phyloP scores from a whole-genome alignment of 2,329 filamentous ascomycete genomes.

The Alternaria angustiovoidea region DNA sequence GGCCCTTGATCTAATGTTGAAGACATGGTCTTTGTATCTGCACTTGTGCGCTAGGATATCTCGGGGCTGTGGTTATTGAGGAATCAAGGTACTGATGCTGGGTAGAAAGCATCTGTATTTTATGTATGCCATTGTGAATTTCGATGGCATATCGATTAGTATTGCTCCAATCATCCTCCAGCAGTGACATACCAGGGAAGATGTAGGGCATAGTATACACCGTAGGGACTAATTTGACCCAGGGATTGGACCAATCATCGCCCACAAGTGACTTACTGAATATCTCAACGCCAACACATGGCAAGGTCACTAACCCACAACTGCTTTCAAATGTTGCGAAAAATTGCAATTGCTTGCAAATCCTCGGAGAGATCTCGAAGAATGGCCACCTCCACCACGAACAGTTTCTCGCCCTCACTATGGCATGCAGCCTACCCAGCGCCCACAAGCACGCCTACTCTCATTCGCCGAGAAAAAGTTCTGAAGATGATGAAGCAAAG shows the following conservation, averaged over 20 bases:
- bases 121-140: too few species aligned
- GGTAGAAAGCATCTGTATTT: background rate
- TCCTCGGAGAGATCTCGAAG: background rate
- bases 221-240: too few species aligned
- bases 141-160: background rate
- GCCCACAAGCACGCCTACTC: constrained; percentile 9
- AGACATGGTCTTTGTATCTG: background rate
- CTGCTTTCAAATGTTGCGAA: background rate
- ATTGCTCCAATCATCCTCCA: background rate
- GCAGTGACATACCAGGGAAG: background rate
- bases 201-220: background rate
- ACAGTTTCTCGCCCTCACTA: background rate
- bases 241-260: background rate
- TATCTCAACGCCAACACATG: background rate
- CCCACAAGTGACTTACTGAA: background rate
- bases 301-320: background rate
- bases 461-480: constrained; percentile 17
- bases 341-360: background rate
- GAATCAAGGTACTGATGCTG: background rate
- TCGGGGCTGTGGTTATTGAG: background rate
- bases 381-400: background rate
- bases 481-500: constrained; percentile 15
- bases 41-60: background rate
- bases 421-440: constrained; percentile 27
- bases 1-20: background rate